Conservation (phyloP, 1,284 basidiomycete species). For the Malassezia brasiliensis region DNA sequence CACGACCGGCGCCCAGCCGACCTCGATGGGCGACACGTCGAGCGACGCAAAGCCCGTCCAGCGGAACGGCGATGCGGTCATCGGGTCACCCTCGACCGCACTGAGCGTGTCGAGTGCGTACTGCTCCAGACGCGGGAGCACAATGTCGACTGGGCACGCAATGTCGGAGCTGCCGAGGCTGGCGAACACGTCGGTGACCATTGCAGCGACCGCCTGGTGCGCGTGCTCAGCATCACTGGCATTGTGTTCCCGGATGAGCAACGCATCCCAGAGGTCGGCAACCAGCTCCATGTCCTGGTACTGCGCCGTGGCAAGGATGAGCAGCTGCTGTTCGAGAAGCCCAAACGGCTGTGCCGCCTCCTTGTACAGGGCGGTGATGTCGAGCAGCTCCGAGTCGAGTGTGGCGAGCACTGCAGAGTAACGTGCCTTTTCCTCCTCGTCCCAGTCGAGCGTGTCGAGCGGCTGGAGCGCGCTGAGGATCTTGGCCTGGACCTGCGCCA, state of each 20-base stretch:
- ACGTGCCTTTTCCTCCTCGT: slow-evolving; percentile 50
- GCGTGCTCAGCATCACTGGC: slow-evolving; percentile 36
- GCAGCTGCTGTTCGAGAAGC: slow-evolving; percentile 70
- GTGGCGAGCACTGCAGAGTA: slow-evolving; percentile 43
- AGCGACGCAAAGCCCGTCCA: slow-evolving; percentile 4
- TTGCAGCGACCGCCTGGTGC: slow-evolving; percentile 23
- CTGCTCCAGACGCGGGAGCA: slow-evolving; percentile 31
- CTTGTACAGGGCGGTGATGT: slow-evolving; percentile 63
- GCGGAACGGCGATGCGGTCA: background rate
- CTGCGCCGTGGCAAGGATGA: slow-evolving; percentile 87
- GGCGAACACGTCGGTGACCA: slow-evolving; percentile 25
- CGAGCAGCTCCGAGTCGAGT: slow-evolving; percentile 52
- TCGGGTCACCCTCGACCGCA: slow-evolving; percentile 5
- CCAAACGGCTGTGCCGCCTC: slow-evolving; percentile 79
- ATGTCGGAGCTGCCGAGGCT: slow-evolving; percentile 26
- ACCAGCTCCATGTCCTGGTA: slow-evolving; percentile 74
- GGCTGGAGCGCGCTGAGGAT: slow-evolving; percentile 49
- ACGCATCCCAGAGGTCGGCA: slow-evolving; percentile 74
- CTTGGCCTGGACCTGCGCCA: slow-evolving; percentile 90
- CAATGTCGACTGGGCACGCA: slow-evolving; percentile 40
- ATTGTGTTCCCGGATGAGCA: slow-evolving; percentile 63
- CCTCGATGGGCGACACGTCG: slow-evolving; percentile 18
- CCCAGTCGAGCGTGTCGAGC: slow-evolving; percentile 15
- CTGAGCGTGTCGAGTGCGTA: slow-evolving; percentile 31
- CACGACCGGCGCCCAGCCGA: slow-evolving; percentile 69